Conservation (phyloP, 805 yeast genomes). For the Limtongia smithiae region DNA sequence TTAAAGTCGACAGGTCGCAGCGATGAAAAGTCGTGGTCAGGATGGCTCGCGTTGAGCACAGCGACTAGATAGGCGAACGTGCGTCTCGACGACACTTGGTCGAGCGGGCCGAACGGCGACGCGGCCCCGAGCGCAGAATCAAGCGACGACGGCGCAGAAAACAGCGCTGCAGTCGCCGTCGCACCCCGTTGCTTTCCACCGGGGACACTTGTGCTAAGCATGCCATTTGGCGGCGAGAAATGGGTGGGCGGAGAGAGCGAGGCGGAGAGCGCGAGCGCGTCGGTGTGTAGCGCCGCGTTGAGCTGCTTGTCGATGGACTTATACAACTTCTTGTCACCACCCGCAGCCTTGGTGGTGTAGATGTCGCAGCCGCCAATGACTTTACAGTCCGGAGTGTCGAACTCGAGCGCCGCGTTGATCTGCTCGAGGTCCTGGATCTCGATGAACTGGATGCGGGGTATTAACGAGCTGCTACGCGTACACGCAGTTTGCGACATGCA, state of each 20-base stretch:
- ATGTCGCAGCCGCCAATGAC: constrained; percentile 88
- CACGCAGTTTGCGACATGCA: too few species aligned
- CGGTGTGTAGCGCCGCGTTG: constrained; percentile 46
- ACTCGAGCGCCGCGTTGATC: constrained; percentile 79
- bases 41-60: constrained; percentile 84
- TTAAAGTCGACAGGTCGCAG: constrained; percentile 75
- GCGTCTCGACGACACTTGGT: constrained; percentile 78
- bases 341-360: constrained; percentile 86
- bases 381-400: constrained; percentile 69
- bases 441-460: constrained; percentile 56
- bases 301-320: constrained; percentile 82
- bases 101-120: constrained; percentile 87
- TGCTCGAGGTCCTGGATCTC: constrained; percentile 92
- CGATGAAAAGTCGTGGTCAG: constrained; percentile 90
- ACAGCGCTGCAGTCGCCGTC: constrained; percentile 11
- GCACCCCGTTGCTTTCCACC: background rate
- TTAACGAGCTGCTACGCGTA: too few species aligned
- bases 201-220: too few species aligned
- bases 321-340: constrained; percentile 82
- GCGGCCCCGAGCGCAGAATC: constrained; percentile 30
- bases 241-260: constrained; percentile 28
- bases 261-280: constrained; percentile 26
- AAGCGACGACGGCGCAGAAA: constrained; percentile 6
- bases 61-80: constrained; percentile 89
- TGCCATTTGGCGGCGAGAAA: constrained; percentile 30